A percentile compares a stretch with the other conserved stretches of the same genome.
Conservation (phyloP, 257 asterid species). For the Gentiana dahurica region DNA sequence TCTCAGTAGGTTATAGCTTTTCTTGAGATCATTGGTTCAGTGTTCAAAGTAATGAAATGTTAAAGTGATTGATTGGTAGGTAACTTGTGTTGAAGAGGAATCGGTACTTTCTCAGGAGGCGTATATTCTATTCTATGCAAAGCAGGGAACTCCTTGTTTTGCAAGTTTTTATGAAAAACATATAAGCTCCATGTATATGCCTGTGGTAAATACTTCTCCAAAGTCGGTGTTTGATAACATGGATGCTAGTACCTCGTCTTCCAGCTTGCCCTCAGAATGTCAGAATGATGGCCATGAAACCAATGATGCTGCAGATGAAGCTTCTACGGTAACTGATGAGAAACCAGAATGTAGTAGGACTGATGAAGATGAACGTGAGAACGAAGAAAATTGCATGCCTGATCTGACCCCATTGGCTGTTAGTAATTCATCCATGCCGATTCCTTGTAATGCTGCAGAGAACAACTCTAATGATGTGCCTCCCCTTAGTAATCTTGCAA, state of each 20-base stretch:
- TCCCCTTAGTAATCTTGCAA: constrained; percentile 4
- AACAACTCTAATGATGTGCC: constrained; percentile 9
- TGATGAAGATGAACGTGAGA: constrained; percentile 17
- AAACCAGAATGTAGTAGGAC: constrained; percentile 10
- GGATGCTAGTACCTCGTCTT: constrained; percentile 21
- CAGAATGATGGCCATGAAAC: constrained; percentile 17
- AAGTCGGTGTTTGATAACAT: constrained; percentile 61
- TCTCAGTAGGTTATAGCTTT: too few relatives aligned
- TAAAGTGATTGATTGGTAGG: constrained; percentile 28
- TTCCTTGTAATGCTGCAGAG: constrained; percentile 20
- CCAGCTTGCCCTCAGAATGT: constrained; percentile 11
- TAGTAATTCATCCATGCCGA: constrained; percentile 11
- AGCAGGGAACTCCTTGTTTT: constrained; percentile 63
- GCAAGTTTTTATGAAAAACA: constrained; percentile 46
- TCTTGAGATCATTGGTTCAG: background rate
- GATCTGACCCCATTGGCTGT: constrained; percentile 15
- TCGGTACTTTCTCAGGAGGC: constrained; percentile 81
- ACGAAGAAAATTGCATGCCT: constrained; percentile 12
- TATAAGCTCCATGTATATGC: constrained; percentile 22
- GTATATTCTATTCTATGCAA: constrained; percentile 74
- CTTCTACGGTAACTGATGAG: constrained; percentile 15
- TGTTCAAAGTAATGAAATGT: background rate
- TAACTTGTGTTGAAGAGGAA: constrained; percentile 42
- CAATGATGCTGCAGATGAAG: constrained; percentile 13
- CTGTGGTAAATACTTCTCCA: constrained; percentile 49